These are phyloP conservation scores for Vaccinium corymbosum DNA, from an alignment of 148 eudicot genomes.

Conservation along the genomic window DNA sequence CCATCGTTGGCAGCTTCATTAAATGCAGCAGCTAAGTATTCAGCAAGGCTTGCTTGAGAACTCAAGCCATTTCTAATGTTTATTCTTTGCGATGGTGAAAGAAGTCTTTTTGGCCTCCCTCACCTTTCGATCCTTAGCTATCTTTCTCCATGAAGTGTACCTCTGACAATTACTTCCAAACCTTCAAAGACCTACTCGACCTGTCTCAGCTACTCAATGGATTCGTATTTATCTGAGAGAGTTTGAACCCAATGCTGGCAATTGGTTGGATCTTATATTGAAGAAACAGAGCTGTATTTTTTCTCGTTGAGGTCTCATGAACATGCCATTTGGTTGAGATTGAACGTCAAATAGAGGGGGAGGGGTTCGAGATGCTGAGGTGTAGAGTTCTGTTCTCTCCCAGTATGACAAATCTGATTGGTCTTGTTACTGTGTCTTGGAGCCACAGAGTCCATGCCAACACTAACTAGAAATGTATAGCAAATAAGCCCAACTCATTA, in stretches of 20 bases:
- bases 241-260: not conserved
- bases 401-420: not conserved
- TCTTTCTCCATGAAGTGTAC: no score
- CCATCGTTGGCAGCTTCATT: conserved; percentile 38
- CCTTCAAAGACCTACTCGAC: not conserved
- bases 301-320: not conserved
- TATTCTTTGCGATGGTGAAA: no score
- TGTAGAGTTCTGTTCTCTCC: not conserved
- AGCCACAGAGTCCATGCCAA: not conserved
- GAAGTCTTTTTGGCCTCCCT: no score
- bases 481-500: no score
- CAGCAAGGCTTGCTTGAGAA: conserved; percentile 59
- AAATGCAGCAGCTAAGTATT: conserved; percentile 51
- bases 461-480: no score
- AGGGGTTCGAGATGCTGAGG: not conserved
- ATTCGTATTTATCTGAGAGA: not conserved
- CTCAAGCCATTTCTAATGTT: not conserved
- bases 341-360: not conserved
- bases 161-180: not conserved
- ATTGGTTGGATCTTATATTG: not conserved
- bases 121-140: no score
- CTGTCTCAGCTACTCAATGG: not conserved
- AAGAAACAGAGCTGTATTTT: not conserved
- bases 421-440: not conserved
- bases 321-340: not conserved